Evolutionary conservation across 495 filamentous ascomycete genomes (phyloP), one percentile per base, ranked within the genome.

Genomic region (Xylaria venustula): DNA sequence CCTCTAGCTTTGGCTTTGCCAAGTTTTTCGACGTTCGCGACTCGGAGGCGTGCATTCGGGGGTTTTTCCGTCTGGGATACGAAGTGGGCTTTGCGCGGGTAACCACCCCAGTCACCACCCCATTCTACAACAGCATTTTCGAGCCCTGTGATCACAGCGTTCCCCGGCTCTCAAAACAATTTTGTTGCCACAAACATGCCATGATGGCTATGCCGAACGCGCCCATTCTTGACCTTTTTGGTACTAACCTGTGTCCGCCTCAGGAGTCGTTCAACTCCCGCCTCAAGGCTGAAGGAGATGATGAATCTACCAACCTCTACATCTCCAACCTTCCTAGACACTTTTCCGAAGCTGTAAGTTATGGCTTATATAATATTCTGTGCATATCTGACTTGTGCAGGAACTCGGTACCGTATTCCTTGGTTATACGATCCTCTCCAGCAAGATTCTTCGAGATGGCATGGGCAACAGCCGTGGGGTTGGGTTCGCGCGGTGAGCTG

Each of bases 251-350:
- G 14, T 40, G 19, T 32, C 15, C 47, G 12, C 32, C 17, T 54
- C 51, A 97, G 90, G 92, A 97, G 76, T 96, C 92, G 11, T 96
- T 97, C 77, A 98, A 98, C 69, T 88, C 91, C 60, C 89, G 94
- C 63, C 88, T 99, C 48, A 96, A 97, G 77, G 91, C 91, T 48
- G 85, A 97, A 62, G 88, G 90, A 52, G 91, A 98, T 69, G 87
- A 87, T 36, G 64, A 72, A 32, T 97, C 94, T 47, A 97, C 93
- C 56, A 99, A 99, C 67, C 85, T 99, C 48, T 99, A 99, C 69
- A 88, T 97, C 50, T 98, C 94, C 14, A 98, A 98, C 74, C 83
- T 99, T 42, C 94, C 95, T 7, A 88, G 88, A 67, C 84, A 86
- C 60, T 90, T 95, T 83, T 93, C 88, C 47, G 94, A 98, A 76